Evolutionary conservation across 768 basidiomycete genomes (phyloP).

Genomic region (Kwoniella sp.): DNA sequence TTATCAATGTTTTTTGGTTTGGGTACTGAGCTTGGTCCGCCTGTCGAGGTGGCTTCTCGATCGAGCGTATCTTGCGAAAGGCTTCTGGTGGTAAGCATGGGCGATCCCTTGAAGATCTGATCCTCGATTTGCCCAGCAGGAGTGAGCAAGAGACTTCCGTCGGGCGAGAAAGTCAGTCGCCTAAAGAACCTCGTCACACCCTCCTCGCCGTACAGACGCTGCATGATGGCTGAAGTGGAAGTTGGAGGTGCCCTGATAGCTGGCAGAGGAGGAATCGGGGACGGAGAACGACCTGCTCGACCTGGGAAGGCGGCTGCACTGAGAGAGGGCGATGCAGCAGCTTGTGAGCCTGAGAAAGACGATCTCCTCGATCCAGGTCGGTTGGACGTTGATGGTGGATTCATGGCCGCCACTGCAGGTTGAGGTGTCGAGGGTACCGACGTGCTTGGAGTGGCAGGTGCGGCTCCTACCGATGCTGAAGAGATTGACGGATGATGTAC

Average conservation of each 20-base stretch:
- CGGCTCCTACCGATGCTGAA: slow-evolving; percentile 32
- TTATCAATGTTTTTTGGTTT: slow-evolving; percentile 45
- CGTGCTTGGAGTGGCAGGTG: slow-evolving; percentile 52
- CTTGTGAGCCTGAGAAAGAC: slow-evolving; percentile 52
- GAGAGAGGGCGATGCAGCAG: slow-evolving; percentile 46
- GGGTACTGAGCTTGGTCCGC: slow-evolving; percentile 51
- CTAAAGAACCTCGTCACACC: slow-evolving; percentile 95
- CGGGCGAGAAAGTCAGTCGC: slow-evolving; percentile 88
- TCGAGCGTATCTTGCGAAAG: slow-evolving; percentile 33
- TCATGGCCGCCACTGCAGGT: slow-evolving; percentile 36
- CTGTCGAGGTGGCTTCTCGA: slow-evolving; percentile 9
- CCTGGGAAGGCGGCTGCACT: slow-evolving; percentile 34
- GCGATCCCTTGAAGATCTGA: slow-evolving; percentile 63
- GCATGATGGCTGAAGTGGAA: slow-evolving; percentile 57
- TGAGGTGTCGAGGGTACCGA: slow-evolving; percentile 53
- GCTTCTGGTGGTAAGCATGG: slow-evolving; percentile 32
- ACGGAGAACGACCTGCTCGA: slow-evolving; percentile 51
- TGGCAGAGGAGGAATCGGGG: slow-evolving; percentile 67
- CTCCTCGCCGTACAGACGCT: slow-evolving; percentile 92
- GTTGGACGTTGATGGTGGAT: slow-evolving; percentile 48
- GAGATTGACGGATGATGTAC: slow-evolving; percentile 30
- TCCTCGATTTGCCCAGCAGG: slow-evolving; percentile 98
- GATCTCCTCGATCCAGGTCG: slow-evolving; percentile 51
- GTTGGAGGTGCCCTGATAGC: slow-evolving; percentile 75
- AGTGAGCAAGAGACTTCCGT: slow-evolving; percentile 88